These are phyloP conservation scores for Amoebophrya sp. DNA, from an alignment of 169 alveolate genomes.

Conservation along the genomic window DNA sequence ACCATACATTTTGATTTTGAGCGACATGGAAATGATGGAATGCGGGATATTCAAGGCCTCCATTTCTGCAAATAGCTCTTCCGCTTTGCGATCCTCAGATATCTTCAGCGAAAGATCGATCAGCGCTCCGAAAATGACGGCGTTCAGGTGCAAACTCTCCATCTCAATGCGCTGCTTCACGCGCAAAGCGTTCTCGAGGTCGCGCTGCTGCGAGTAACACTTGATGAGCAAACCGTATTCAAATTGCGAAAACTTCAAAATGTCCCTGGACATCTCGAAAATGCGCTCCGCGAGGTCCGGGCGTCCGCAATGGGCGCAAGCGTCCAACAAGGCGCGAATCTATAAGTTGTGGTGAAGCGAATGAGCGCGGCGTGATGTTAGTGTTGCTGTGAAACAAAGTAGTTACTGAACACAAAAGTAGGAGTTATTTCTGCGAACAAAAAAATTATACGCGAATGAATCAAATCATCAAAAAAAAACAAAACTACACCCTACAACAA, in stretches of 20 bases:
- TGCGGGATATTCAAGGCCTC: background rate
- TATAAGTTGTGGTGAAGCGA: too few relatives aligned
- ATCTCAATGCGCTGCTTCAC: slow-evolving; percentile 11
- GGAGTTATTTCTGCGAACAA: too few relatives aligned
- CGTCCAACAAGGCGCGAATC: background rate
- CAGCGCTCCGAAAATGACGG: background rate
- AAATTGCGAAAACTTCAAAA: background rate
- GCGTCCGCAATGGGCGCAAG: background rate
- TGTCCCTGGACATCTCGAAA: background rate
- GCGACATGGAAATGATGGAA: background rate
- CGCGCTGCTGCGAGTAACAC: slow-evolving; percentile 7
- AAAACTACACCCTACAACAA: too few relatives aligned
- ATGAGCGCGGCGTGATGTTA: too few relatives aligned
- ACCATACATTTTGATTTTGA: background rate
- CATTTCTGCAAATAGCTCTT: background rate
- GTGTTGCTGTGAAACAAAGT: too few relatives aligned
- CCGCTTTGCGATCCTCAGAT: background rate
- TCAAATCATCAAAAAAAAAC: too few relatives aligned
- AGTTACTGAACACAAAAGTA: too few relatives aligned
- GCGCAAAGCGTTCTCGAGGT: background rate
- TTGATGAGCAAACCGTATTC: background rate
- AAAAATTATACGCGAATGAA: too few relatives aligned
- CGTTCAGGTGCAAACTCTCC: background rate
- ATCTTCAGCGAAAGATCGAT: background rate
- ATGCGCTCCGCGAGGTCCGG: slow-evolving; percentile 14